phyloP scores from a whole-genome alignment of 1,284 basidiomycete species.

The Coniferiporia sulphurascens region DNA sequence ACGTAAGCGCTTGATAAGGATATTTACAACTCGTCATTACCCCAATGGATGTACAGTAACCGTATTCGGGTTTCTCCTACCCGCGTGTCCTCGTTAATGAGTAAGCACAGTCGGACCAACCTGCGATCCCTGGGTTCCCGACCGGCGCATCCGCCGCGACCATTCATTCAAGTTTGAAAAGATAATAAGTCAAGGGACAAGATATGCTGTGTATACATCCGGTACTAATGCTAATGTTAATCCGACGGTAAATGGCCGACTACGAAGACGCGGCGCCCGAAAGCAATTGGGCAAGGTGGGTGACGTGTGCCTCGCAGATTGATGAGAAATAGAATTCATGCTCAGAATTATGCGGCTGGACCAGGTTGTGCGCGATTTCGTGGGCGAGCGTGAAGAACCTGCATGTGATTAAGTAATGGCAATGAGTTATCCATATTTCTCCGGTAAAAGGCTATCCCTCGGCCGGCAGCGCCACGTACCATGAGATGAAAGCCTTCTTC shows the following conservation, averaged over 20 bases:
- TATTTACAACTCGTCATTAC: too few species aligned
- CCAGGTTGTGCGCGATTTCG: conserved; percentile 84
- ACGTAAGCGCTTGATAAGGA: too few species aligned
- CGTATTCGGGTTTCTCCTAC: too few species aligned
- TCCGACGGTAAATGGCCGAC: neutral
- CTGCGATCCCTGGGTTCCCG: too few species aligned
- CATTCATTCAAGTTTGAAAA: too few species aligned
- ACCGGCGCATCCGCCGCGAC: too few species aligned
- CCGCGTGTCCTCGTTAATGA: too few species aligned
- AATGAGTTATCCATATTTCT: neutral
- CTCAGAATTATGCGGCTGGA: conserved; percentile 73
- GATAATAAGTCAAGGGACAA: neutral
- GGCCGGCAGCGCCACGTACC: conserved; percentile 36
- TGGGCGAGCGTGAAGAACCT: conserved; percentile 93
- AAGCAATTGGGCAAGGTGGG: neutral
- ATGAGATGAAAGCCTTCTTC: conserved; percentile 76
- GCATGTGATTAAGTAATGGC: neutral
- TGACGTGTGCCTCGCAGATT: conserved; percentile 68
- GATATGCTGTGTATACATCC: neutral
- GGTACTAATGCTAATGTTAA: neutral
- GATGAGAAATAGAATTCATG: conserved; percentile 94
- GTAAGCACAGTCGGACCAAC: too few species aligned
- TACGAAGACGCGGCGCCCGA: neutral
- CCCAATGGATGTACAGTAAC: too few species aligned
- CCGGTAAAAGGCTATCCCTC: neutral